phyloP scores from a whole-genome alignment of 768 basidiomycete genomes.

The Tremella yokohamensis region DNA sequence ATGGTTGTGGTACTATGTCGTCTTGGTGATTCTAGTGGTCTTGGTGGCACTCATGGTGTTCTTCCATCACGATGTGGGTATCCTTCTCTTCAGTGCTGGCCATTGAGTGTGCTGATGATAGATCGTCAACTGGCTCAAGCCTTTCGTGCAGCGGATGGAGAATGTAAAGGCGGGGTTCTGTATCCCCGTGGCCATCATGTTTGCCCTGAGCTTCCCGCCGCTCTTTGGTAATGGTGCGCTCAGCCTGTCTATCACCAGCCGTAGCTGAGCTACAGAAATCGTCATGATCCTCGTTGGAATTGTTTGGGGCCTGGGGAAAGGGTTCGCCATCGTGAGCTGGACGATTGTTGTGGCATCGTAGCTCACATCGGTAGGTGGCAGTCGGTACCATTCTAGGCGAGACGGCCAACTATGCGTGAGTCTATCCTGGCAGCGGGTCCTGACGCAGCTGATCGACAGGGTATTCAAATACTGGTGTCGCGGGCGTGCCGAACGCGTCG shows the following conservation, averaged over 20 bases:
- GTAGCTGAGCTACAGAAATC: conserved; percentile 49
- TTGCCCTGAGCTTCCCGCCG: conserved; percentile 82
- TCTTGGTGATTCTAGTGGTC: conserved; percentile 55
- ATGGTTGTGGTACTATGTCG: conserved; percentile 49
- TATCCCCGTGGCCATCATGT: conserved; percentile 63
- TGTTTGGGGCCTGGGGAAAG: conserved; percentile 82
- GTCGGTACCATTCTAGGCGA: conserved; percentile 73
- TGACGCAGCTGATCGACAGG: conserved; percentile 27
- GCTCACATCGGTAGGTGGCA: conserved; percentile 14
- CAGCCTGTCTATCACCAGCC: conserved; percentile 4
- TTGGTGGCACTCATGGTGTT: conserved; percentile 60
- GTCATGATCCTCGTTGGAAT: conserved; percentile 81
- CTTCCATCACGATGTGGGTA: conserved; percentile 59
- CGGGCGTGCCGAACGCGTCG: conserved; percentile 70
- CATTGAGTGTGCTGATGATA: conserved; percentile 11
- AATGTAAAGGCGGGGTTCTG: conserved; percentile 14
- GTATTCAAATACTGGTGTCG: conserved; percentile 79
- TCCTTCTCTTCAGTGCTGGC: background rate
- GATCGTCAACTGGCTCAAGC: conserved; percentile 61
- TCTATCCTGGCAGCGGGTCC: conserved; percentile 16
- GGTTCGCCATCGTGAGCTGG: conserved; percentile 72
- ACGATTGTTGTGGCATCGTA: conserved; percentile 54
- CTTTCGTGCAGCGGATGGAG: conserved; percentile 62
- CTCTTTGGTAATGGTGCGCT: conserved; percentile 73
- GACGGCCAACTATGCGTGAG: conserved; percentile 81